phyloP scores from a whole-genome alignment of 129 eudicot species.

The Erigeron canadensis region DNA sequence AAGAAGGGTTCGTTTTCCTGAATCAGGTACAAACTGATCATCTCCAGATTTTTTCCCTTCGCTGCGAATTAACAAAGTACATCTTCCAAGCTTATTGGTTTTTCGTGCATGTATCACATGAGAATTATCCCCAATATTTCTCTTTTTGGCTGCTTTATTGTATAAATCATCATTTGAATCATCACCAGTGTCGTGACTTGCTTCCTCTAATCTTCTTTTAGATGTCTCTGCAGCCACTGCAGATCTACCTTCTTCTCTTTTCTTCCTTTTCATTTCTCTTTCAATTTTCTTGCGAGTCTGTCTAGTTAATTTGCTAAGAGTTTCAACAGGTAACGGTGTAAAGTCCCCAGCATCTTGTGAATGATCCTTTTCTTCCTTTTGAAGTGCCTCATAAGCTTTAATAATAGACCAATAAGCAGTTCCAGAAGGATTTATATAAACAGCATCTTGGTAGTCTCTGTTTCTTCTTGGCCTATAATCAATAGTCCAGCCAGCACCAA shows the following conservation, averaged over 20 bases:
- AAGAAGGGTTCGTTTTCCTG: conserved; percentile 73
- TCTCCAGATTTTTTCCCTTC: conserved; percentile 52
- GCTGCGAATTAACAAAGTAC: conserved; percentile 70
- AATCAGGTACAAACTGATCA: conserved; percentile 66
- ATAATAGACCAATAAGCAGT: conserved; percentile 97
- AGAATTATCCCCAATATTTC: conserved; percentile 29
- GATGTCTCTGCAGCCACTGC: conserved; percentile 30
- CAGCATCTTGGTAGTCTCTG: conserved; percentile 95
- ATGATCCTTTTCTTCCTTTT: conserved; percentile 61
- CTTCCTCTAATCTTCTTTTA: conserved; percentile 39
- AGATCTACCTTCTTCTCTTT: conserved; percentile 48
- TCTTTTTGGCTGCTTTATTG: conserved; percentile 27
- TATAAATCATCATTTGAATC: conserved; percentile 43
- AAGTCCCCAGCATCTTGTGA: conserved; percentile 46
- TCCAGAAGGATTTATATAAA: conserved; percentile 84
- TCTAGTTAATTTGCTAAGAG: conserved; percentile 78
- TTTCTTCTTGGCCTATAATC: conserved; percentile 96
- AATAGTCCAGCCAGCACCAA: conserved; percentile 86
- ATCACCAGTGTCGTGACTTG: conserved; percentile 40
- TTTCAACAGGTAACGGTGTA: conserved; percentile 74
- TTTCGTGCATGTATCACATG: conserved; percentile 53
- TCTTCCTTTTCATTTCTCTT: conserved; percentile 75
- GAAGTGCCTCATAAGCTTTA: conserved; percentile 95
- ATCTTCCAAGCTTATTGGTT: conserved; percentile 65
- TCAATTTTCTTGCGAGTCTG: conserved; percentile 89